These are phyloP conservation scores for Cyclocybe cylindracea DNA, from an alignment of 768 basidiomycete genomes.

Conservation along the genomic window DNA sequence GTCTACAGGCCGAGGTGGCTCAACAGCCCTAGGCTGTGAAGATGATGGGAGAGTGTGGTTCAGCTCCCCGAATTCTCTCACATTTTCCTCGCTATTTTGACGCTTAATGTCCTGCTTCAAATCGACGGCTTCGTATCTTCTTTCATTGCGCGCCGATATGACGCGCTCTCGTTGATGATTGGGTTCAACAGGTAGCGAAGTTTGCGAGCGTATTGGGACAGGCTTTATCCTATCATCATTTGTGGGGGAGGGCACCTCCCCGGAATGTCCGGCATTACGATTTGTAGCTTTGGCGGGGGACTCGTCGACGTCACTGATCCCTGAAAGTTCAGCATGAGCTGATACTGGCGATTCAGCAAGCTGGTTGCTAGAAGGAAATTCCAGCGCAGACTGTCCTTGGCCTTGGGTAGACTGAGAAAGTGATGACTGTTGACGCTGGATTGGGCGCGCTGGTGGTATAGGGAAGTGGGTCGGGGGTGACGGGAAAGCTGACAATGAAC, in stretches of 20 bases:
- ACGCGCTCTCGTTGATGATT: constrained; percentile 5
- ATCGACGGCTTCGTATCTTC: constrained; percentile 11
- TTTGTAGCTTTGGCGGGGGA: constrained; percentile 1
- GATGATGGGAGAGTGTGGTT: constrained; percentile 6
- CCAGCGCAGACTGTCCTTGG: constrained; percentile 14
- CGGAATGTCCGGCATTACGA: constrained; percentile 1
- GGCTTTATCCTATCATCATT: not conserved
- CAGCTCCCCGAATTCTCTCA: constrained; percentile 18
- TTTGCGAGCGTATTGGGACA: constrained; percentile 16
- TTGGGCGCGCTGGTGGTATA: constrained; percentile 44
- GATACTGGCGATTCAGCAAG: constrained; percentile 24
- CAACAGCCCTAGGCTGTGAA: constrained; percentile 29
- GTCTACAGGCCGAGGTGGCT: constrained; percentile 39
- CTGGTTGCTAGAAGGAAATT: constrained; percentile 15
- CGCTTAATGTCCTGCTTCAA: constrained; percentile 1
- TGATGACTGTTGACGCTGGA: constrained; percentile 11
- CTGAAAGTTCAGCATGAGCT: constrained; percentile 13
- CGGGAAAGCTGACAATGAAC: constrained; percentile 74
- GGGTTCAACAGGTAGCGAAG: constrained; percentile 12
- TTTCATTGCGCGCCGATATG: not conserved
- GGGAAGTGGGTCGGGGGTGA: constrained; percentile 74
- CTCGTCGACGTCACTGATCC: constrained; percentile 1
- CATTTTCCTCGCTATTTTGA: not conserved
- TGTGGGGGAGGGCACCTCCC: constrained; percentile 2
- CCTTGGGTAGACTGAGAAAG: constrained; percentile 16